Base-by-base conservation (phyloP, 306 rosid genomes). In the Cucumis melo region DNA sequence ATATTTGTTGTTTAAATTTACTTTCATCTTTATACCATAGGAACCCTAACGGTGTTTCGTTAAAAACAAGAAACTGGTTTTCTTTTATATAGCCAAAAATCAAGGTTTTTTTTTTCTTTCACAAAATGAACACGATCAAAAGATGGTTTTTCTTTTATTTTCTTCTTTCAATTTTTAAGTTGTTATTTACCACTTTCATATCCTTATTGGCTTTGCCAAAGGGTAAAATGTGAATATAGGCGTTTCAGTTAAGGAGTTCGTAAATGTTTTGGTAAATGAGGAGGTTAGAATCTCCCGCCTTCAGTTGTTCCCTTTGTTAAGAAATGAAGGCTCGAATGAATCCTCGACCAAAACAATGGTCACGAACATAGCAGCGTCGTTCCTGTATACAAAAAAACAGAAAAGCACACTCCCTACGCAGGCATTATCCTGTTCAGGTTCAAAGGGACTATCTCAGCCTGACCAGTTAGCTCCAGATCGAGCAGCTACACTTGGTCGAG, bases 331-430 rank as follows among this genome's bases (percentile, higher is more conserved):
- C 77, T 24, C 59, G 2, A 77, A 75, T 54, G 39, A 79, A 66
- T 74, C 60, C 79, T 73, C 51, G 79, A 85, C 86, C 76, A 77
- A 27, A 81, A 60, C 41, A 53, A 81, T 82, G 76, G 60, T 53
- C 81, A 77, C 51, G 55, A 68, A 57, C 53, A 66, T 41, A 39
- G 53, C 74, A 38, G 0, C 81, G 53, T 8, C 71, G 41, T 38
- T 82, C 97, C 97, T 92, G 98, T 88, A 83, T 78, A 87, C 83
- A 75, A 76, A 70, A 70, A 58, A 82, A 78, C 79, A 76, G 83
- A 81, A 86, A 81, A 87, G 99, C 99, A 92, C 99, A 66, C 99
- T 94, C 98, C 99, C 98, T 94, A 87, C 97, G 98, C 99, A 94
- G 98, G 99, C 85, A 89, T 94, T 86, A 94, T 86, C 96, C 99